Evolutionary conservation across 164 flowering plant genomes (phyloP).

Genomic region (Aristolochia fimbriata): DNA sequence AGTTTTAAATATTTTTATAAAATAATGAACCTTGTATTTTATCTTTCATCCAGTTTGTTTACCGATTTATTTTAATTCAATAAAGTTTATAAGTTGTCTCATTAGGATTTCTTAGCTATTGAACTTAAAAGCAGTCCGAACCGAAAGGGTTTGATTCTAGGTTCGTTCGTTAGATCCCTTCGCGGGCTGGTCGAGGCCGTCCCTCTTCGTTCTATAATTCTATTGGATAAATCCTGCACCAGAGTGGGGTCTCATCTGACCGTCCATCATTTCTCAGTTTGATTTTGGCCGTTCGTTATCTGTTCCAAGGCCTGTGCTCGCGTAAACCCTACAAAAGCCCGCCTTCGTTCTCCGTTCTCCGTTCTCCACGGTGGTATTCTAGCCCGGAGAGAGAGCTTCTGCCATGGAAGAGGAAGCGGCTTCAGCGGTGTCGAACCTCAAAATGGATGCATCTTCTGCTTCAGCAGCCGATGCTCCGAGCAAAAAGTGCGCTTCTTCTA

Average conservation of each 20-base stretch:
- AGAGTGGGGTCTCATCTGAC: background rate
- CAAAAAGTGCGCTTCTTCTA: constrained; percentile 32
- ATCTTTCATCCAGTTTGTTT: too few species aligned
- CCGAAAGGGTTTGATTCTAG: too few species aligned
- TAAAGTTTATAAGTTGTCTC: too few species aligned
- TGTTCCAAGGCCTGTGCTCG: background rate
- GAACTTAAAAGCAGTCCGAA: too few species aligned
- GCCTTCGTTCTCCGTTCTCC: background rate
- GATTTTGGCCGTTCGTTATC: background rate
- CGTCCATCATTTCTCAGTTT: background rate
- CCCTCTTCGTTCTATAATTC: background rate
- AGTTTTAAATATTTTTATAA: too few species aligned
- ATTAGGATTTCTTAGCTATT: too few species aligned
- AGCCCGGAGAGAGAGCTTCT: too few species aligned
- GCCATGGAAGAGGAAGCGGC: constrained; percentile 23
- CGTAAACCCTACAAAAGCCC: background rate
- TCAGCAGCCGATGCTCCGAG: constrained; percentile 25
- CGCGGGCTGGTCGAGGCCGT: too few species aligned
- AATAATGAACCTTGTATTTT: too few species aligned
- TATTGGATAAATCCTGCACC: background rate
- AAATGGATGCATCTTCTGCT: constrained; percentile 14
- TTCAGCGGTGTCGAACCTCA: constrained; percentile 16
- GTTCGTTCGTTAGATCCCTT: too few species aligned
- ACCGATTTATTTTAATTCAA: too few species aligned
- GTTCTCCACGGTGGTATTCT: too few species aligned